Base-by-base conservation (phyloP, 768 basidiomycete genomes). In the Boletus eberwhitei region DNA sequence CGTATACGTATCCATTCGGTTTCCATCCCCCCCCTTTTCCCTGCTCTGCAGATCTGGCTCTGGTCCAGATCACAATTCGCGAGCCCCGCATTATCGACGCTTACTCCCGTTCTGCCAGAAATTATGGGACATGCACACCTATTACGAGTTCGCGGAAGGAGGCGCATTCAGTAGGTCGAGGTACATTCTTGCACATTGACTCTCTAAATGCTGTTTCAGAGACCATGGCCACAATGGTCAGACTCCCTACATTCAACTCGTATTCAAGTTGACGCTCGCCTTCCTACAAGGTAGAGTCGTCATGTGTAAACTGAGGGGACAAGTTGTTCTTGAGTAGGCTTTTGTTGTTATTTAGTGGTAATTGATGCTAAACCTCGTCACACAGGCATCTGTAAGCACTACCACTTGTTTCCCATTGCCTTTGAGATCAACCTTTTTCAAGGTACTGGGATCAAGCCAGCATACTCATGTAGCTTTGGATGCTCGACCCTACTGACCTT, bases 381-480 rank as follows among this genome's bases (percentile, higher is more conserved):
- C 17, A 35, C 21, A 65, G 64, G 53, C 55, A 65, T 40, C 44
- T 60, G 62, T 66, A 53, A 57, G 59, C 24, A 37, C 36, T n/a
- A 8, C 39, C 6, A 16, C 24, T 16, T 32, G 8, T 46, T 14
- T 19, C 14, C 32, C 22, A 1, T 40, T 21, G 14, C 22, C 12
- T 11, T 49, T 34, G 47, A 53, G 38, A 34, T 44, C 5, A 37
- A 49, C 12, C 16, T 21, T 21, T 12, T 48, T 42, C 31, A 58
- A 77, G 76, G 43, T 77, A 77, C 53, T 77, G 78, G 78, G 78
- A 79, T 48, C 78, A 80, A 61, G 78, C 78, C n/a, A 76, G 74
- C 11, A 45, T 71, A 14, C 68, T 80, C 21, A 73, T 74, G 16
- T 79, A 79, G 59, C 71, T 77, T 31, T 75, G 73, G 17, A 64